Base-by-base conservation (phyloP, 345 rosid species). In the Turnera subulata region DNA sequence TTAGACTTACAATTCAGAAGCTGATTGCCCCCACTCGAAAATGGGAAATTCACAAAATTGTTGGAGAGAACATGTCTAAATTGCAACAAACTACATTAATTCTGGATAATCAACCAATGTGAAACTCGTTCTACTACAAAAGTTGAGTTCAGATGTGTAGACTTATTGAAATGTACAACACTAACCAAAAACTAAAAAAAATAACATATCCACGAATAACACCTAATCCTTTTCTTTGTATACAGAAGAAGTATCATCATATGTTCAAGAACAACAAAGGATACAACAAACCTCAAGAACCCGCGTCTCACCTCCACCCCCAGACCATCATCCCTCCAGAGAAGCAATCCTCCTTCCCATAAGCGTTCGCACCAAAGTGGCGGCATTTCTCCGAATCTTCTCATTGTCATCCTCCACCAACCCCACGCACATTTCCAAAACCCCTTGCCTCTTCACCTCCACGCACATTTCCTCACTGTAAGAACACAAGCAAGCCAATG, bases 351-450 rank as follows among this genome's bases (percentile, higher is more conserved):
- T 32, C 58, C 46, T 62, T 22, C 84, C 81, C 43, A 72, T 68
- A 46, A 94, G 71, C 53, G 80, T 84, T 57, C 78, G 84, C 49
- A 90, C 72, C 74, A 94, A 78, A 53, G 50, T 77, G 11, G 79
- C 72, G 25, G 92, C 88, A 70, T 81, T 85, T 63, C 83, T 86
- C 66, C 85, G 75, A 58, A 88, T 67, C 84, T 87, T 90, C 71
- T 87, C 97, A 69, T 85, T 82, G 33, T 90, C 95, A 67, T 79
- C 85, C 65, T 77, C 86, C 80, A 81, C 53, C 64, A 88, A 75
- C 56, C 80, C 72, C 42, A 76, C 35, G 50, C 97, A 90, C 39
- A 81, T 73, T 76, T 84, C 90, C 46, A 87, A 59, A 54, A 80
- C 79, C 17, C 91, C 89, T 69, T 68, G 79, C 50, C 71, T 84